These are phyloP conservation scores for Rhizopogon rudus DNA, from an alignment of 768 basidiomycete species.

Conservation along the genomic window DNA sequence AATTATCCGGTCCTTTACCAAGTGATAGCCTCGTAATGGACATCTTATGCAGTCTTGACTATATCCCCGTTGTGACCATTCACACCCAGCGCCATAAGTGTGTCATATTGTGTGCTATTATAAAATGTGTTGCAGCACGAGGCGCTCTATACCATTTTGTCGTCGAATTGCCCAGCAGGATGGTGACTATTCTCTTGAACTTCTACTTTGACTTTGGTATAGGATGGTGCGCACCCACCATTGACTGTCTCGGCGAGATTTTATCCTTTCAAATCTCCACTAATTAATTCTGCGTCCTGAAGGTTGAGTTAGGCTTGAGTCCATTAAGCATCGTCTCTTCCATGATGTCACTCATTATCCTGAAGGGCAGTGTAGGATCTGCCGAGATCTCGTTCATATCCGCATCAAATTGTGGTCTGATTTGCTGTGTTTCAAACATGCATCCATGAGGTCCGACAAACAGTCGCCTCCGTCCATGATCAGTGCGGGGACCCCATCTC, in stretches of 20 bases:
- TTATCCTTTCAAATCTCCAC: not conserved
- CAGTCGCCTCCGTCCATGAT: not conserved
- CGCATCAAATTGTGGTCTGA: not conserved
- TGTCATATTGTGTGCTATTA: not conserved
- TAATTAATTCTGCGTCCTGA: not conserved
- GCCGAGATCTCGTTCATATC: not conserved
- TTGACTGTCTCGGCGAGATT: no score
- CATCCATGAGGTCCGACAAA: not conserved
- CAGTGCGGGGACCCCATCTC: not conserved
- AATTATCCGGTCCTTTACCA: constrained; percentile 86
- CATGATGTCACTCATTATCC: not conserved
- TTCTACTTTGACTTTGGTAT: not conserved
- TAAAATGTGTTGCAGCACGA: not conserved
- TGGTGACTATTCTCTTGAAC: not conserved
- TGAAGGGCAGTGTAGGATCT: not conserved
- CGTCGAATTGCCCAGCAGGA: not conserved
- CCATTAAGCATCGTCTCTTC: no score
- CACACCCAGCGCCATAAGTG: not conserved
- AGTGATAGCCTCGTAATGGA: constrained; percentile 37
- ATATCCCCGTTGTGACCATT: not conserved
- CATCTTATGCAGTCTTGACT: not conserved
- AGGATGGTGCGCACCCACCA: no score
- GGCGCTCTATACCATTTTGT: not conserved
- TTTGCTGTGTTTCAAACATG: not conserved
- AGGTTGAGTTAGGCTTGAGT: not conserved